Conservation (phyloP, 768 basidiomycete species). For the button mushroom (Agaricus bisporus) region DNA sequence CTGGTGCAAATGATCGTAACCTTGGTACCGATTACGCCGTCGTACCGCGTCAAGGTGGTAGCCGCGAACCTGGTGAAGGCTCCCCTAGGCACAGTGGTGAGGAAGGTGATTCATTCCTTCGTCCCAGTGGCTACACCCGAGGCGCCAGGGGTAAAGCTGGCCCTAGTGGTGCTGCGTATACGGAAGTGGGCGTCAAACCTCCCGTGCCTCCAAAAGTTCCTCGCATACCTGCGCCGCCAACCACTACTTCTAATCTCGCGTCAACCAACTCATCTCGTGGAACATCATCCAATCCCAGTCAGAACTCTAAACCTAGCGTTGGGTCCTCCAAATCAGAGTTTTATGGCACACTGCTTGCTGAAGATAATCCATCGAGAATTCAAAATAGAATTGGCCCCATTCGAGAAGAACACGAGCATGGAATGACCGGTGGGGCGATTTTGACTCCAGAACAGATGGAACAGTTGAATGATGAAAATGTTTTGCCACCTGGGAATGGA, state of each 20-base stretch:
- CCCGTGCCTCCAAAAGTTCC: constrained; percentile 17
- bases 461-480: constrained; percentile 29
- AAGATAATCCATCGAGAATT: too few species aligned
- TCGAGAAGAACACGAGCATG: constrained; percentile 25
- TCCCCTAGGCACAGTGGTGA: constrained; percentile 66
- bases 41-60: constrained; percentile 26
- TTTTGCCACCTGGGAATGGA: constrained; percentile 21
- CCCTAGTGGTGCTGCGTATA: not conserved
- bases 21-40: constrained; percentile 34
- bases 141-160: constrained; percentile 4
- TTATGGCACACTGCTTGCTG: constrained; percentile 35
- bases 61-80: constrained; percentile 49
- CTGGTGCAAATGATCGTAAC: constrained; percentile 26
- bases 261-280: constrained; percentile 29
- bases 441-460: constrained; percentile 32
- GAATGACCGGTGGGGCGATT: constrained; percentile 24
- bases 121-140: constrained; percentile 22
- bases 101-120: constrained; percentile 62
- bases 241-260: constrained; percentile 28
- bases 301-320: too few species aligned
- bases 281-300: constrained; percentile 33
- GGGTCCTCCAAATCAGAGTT: too few species aligned
- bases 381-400: constrained; percentile 27
- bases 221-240: constrained; percentile 36
- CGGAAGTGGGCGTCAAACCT: constrained; percentile 20